Conservation (phyloP, 2,329 filamentous ascomycete genomes). For the Clarireedia paspali region DNA sequence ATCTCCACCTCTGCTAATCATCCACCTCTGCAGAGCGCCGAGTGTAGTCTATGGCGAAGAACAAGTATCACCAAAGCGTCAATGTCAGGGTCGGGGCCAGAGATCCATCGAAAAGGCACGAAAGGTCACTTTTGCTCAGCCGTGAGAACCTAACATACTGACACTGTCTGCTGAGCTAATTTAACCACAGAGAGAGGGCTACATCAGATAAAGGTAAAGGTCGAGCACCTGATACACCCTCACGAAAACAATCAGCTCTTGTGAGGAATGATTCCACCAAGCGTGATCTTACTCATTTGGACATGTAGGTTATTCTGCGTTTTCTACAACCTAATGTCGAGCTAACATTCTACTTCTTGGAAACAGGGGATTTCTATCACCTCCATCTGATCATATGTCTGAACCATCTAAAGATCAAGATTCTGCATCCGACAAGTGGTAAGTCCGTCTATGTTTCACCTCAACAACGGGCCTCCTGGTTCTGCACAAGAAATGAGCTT, state of each 20-base stretch:
- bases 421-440: background rate
- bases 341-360: background rate
- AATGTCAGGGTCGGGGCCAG: background rate
- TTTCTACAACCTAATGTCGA: background rate
- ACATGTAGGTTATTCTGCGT: background rate
- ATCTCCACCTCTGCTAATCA: background rate
- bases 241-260: too few species aligned
- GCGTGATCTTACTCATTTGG: background rate
- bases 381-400: background rate
- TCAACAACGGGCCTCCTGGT: too few species aligned
- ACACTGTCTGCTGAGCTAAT: background rate
- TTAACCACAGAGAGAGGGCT: background rate
- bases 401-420: background rate
- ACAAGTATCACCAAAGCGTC: constrained; percentile 6
- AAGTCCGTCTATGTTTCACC: background rate
- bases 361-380: background rate
- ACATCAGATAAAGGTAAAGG: background rate
- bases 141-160: background rate
- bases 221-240: background rate
- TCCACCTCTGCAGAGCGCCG: background rate
- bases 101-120: background rate
- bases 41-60: background rate
- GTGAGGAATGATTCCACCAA: background rate
- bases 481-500: background rate
- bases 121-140: background rate